These are phyloP conservation scores for Apiotrichum gamsii DNA, from an alignment of 1,284 basidiomycete genomes.

Conservation along the genomic window DNA sequence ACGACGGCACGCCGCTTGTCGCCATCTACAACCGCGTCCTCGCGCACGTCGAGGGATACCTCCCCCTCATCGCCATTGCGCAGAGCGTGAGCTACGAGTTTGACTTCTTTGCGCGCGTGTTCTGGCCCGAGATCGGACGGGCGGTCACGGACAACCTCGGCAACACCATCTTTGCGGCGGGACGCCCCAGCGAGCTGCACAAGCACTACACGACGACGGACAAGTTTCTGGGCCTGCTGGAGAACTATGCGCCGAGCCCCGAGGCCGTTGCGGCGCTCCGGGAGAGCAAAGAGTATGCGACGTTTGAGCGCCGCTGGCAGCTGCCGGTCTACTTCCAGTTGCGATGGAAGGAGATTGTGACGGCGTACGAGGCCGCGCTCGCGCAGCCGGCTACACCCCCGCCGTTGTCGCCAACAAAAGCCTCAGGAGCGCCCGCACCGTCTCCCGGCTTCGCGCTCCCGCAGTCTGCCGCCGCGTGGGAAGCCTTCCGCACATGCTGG, in stretches of 20 bases:
- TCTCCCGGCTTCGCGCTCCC: constrained; percentile 39
- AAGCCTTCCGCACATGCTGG: constrained; percentile 73
- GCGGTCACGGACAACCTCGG: constrained; percentile 80
- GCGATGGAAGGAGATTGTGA: constrained; percentile 90
- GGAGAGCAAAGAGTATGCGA: constrained; percentile 59
- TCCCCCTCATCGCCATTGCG: constrained; percentile 65
- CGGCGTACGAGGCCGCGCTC: constrained; percentile 64
- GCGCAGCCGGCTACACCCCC: constrained; percentile 12
- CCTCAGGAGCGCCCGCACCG: not conserved
- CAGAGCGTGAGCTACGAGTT: constrained; percentile 58
- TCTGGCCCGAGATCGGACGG: constrained; percentile 77
- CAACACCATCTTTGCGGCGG: constrained; percentile 75
- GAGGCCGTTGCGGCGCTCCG: constrained; percentile 66
- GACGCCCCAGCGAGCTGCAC: constrained; percentile 81
- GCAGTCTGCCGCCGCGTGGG: constrained; percentile 66
- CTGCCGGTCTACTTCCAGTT: constrained; percentile 94
- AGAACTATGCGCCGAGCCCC: constrained; percentile 70
- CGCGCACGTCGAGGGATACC: constrained; percentile 68
- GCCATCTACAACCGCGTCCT: constrained; percentile 73
- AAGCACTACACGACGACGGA: constrained; percentile 81
- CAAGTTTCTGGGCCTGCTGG: constrained; percentile 76
- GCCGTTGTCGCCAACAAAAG: not conserved
- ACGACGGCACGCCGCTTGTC: constrained; percentile 50
- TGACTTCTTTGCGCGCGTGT: constrained; percentile 73
- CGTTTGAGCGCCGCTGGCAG: constrained; percentile 86